Conservation (phyloP, 768 basidiomycete species). For the Trametes meyenii region DNA sequence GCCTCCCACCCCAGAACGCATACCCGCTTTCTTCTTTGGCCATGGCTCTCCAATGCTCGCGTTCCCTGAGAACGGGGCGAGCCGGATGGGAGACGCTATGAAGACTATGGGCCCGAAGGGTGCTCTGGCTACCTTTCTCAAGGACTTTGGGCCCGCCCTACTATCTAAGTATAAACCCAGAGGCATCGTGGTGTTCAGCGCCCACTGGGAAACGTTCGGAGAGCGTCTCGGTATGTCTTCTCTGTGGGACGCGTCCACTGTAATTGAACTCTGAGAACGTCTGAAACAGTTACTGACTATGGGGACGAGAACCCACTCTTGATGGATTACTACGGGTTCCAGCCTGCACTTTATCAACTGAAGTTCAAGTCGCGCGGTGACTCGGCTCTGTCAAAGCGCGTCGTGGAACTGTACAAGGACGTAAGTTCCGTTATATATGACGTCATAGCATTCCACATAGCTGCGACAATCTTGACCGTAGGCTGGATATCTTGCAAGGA, state of each 20-base stretch:
- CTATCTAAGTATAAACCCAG: slow-evolving; percentile 74
- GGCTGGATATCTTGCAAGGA: slow-evolving; percentile 58
- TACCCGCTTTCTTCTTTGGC: slow-evolving; percentile 77
- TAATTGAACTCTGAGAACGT: slow-evolving; percentile 6
- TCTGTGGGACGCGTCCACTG: background rate
- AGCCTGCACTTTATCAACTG: slow-evolving; percentile 56
- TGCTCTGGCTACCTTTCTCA: slow-evolving; percentile 59
- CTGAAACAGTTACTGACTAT: slow-evolving; percentile 67
- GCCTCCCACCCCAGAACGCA: slow-evolving; percentile 57
- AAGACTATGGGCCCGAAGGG: slow-evolving; percentile 50
- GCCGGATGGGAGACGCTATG: slow-evolving; percentile 4
- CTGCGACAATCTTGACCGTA: slow-evolving; percentile 23
- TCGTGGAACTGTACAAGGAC: slow-evolving; percentile 62
- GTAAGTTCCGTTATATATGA: slow-evolving; percentile 33
- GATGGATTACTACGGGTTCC: slow-evolving; percentile 77
- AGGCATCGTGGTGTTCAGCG: slow-evolving; percentile 81
- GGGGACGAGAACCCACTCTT: slow-evolving; percentile 74
- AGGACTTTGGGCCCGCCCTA: slow-evolving; percentile 64
- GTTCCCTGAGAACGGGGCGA: slow-evolving; percentile 33
- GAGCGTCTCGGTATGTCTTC: slow-evolving; percentile 55
- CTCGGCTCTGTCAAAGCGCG: slow-evolving; percentile 52
- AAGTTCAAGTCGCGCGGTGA: slow-evolving; percentile 74
- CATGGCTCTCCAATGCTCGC: slow-evolving; percentile 65
- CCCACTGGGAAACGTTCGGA: slow-evolving; percentile 74
- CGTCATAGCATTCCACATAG: background rate